A percentile compares a stretch with the other conserved stretches of the same genome.
phyloP scores from a whole-genome alignment of 768 basidiomycete genomes.

The Suillus weaverae region DNA sequence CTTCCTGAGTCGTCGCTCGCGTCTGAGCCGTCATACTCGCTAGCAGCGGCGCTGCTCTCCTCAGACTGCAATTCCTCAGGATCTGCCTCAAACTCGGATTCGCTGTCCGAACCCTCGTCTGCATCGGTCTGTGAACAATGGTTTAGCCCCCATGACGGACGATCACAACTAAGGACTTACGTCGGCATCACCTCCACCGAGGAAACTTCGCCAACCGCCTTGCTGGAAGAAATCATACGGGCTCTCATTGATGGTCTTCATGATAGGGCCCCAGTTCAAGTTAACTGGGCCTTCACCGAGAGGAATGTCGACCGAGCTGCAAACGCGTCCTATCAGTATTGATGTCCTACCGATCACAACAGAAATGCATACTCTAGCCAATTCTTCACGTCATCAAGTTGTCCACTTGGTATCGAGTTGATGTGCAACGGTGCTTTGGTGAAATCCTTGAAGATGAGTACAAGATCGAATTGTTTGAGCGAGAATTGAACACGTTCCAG shows the following conservation, averaged over 20 bases:
- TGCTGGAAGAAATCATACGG: constrained; percentile 94
- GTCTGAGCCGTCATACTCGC: constrained; percentile 53
- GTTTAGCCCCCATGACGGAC: constrained; percentile 38
- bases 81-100: constrained; percentile 65
- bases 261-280: constrained; percentile 96
- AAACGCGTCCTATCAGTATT: constrained; percentile 7
- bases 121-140: constrained; percentile 48
- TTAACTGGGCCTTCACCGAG: constrained; percentile 96
- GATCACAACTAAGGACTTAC: constrained; percentile 39
- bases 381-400: constrained; percentile 97
- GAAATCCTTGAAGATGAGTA: constrained; percentile 97
- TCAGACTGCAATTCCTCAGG: constrained; percentile 42
- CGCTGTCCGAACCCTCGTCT: constrained; percentile 63
- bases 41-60: constrained; percentile 51
- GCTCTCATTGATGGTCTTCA: constrained; percentile 98
- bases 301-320: constrained; percentile 94
- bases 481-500: constrained; percentile 96
- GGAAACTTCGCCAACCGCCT: constrained; percentile 95
- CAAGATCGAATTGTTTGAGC: constrained; percentile 94
- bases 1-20: constrained; percentile 60
- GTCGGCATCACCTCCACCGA: constrained; percentile 68
- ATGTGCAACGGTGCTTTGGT: constrained; percentile 90
- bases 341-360: neutral
- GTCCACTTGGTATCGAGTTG: constrained; percentile 88
- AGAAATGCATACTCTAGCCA: constrained; percentile 85